phyloP scores from a whole-genome alignment of 2,329 filamentous ascomycete genomes.

The Aschersonia sp. region DNA sequence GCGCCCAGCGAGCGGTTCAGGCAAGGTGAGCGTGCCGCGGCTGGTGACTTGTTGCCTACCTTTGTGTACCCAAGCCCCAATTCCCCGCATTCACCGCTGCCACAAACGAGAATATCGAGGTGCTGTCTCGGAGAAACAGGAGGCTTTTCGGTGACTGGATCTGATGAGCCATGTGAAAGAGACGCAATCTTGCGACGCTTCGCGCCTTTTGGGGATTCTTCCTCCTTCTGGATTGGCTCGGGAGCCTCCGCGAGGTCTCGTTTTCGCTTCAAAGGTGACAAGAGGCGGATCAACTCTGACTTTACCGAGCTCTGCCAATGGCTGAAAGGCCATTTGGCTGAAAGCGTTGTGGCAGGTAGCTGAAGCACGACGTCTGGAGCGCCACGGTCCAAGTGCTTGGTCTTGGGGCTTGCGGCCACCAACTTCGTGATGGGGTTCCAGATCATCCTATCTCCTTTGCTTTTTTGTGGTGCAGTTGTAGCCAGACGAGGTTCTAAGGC shows the following conservation, averaged over 20 bases:
- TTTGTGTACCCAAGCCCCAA: constrained; percentile 6
- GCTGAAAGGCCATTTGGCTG: background rate
- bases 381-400: background rate
- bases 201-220: background rate
- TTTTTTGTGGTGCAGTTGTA: too few relatives aligned
- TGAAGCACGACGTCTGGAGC: background rate
- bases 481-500: too few relatives aligned
- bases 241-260: background rate
- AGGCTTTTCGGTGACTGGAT: background rate
- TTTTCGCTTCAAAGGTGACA: background rate
- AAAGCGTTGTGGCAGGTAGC: background rate
- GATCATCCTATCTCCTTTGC: background rate
- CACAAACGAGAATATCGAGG: constrained; percentile 5
- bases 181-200: background rate
- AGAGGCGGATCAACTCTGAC: background rate
- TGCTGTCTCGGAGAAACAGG: background rate
- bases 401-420: background rate
- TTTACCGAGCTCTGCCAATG: background rate
- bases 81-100: constrained; percentile 6
- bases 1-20: constrained; percentile 40
- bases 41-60: constrained; percentile 1
- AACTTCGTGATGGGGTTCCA: background rate
- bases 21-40: constrained; percentile 2
- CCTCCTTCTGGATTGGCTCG: background rate
- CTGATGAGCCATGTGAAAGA: background rate